Evolutionary conservation across 768 basidiomycete genomes (phyloP).

Genomic region (Hypsizygus marmoreus): DNA sequence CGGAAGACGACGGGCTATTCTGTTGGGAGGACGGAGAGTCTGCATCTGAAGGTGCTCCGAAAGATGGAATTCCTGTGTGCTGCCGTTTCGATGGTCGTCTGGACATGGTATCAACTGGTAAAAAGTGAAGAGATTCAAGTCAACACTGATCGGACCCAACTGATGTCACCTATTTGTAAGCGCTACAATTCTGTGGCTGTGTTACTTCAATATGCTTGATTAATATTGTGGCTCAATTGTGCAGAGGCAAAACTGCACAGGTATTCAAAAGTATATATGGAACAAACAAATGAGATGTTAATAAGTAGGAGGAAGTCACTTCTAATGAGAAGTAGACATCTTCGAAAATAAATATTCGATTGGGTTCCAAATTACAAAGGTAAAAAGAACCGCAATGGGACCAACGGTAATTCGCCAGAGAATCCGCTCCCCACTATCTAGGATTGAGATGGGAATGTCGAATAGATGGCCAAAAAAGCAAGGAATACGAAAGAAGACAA

Average conservation of each 20-base stretch:
- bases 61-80: constrained; percentile 16
- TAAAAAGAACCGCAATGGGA: constrained; percentile 33
- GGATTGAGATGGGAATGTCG: constrained; percentile 18
- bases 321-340: too few relatives aligned
- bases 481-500: constrained; percentile 25
- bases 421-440: constrained; percentile 25
- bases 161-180: too few relatives aligned
- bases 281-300: too few relatives aligned
- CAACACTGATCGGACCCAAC: too few relatives aligned
- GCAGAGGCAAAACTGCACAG: too few relatives aligned
- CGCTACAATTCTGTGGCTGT: too few relatives aligned
- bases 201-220: background rate
- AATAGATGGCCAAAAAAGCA: constrained; percentile 14
- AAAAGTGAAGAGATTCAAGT: background rate
- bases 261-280: too few relatives aligned
- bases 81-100: constrained; percentile 14
- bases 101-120: constrained; percentile 7
- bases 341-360: background rate
- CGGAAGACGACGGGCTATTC: constrained; percentile 50
- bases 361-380: constrained; percentile 11
- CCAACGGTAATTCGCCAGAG: constrained; percentile 47
- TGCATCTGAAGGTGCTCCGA: constrained; percentile 48
- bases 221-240: too few relatives aligned
- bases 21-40: constrained; percentile 37
- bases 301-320: too few relatives aligned